These are phyloP conservation scores for Chalciporus sphaerocephalus DNA, from an alignment of 768 basidiomycete genomes.

Conservation along the genomic window DNA sequence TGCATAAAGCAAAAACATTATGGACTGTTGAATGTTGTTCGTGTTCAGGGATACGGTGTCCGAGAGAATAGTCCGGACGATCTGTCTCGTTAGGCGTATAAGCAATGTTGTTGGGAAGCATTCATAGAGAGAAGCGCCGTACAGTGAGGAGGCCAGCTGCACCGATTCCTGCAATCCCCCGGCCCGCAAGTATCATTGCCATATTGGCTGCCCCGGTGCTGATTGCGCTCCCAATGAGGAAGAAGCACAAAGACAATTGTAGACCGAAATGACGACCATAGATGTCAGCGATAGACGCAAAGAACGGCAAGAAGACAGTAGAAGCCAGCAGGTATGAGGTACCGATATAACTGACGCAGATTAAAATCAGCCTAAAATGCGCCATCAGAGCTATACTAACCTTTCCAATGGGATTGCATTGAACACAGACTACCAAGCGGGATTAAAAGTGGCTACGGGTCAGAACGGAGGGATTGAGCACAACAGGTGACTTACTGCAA, in stretches of 20 bases:
- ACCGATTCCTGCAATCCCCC: conserved; percentile 49
- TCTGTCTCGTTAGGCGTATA: conserved; percentile 17
- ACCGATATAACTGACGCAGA: conserved; percentile 39
- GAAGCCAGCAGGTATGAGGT: conserved; percentile 48
- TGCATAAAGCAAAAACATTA: conserved; percentile 41
- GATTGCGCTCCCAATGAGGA: conserved; percentile 43
- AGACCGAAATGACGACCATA: conserved; percentile 47
- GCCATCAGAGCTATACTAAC: conserved; percentile 1
- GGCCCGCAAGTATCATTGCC: conserved; percentile 41
- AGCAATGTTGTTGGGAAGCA: conserved; percentile 1
- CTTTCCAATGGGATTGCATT: conserved; percentile 27
- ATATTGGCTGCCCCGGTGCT: conserved; percentile 46
- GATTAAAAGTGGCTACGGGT: neutral
- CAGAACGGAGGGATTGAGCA: neutral
- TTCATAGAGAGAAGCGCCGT: neutral
- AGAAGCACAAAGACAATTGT: conserved; percentile 42
- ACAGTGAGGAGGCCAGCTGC: conserved; percentile 41
- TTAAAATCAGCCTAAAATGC: neutral
- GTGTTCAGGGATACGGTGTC: conserved; percentile 41
- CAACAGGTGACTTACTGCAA: conserved; percentile 36
- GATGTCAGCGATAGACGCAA: conserved; percentile 46
- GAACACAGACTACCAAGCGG: conserved; percentile 26
- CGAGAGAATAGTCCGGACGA: conserved; percentile 41
- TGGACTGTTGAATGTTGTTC: conserved; percentile 41
- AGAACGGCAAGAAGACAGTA: conserved; percentile 51